A percentile compares a stretch with the other conserved stretches of the same genome.
phyloP scores from a whole-genome alignment of 2,329 filamentous ascomycete species.

The Saccharata proteae region DNA sequence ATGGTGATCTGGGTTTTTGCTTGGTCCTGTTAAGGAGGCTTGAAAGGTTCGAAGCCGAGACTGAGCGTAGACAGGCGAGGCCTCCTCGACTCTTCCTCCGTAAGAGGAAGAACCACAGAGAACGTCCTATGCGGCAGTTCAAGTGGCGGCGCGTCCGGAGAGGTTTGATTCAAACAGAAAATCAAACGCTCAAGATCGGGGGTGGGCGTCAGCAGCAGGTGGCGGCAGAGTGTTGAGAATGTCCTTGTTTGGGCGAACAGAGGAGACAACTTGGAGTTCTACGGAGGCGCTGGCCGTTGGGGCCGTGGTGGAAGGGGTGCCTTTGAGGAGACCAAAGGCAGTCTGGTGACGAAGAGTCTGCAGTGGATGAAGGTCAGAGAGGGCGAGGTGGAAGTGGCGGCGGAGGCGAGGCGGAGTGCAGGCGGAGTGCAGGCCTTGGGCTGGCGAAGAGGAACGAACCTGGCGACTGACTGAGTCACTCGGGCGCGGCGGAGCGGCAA shows the following conservation, averaged over 20 bases:
- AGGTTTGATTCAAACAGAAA: constrained; percentile 29
- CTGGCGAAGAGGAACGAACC: constrained; percentile 4
- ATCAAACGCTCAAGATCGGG: constrained; percentile 29
- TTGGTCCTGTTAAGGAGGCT: constrained; percentile 72
- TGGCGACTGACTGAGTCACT: constrained; percentile 8
- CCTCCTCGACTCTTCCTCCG: constrained; percentile 99
- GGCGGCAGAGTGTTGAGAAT: constrained; percentile 39
- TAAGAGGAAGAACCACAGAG: constrained; percentile 97
- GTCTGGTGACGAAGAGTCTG: constrained; percentile 5
- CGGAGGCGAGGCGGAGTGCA: too few relatives aligned
- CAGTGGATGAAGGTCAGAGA: constrained; percentile 1
- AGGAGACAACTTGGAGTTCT: constrained; percentile 37
- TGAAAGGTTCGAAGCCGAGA: constrained; percentile 83
- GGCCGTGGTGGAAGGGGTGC: constrained; percentile 31
- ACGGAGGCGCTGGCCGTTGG: constrained; percentile 27
- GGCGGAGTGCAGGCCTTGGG: not conserved
- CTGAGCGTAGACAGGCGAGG: constrained; percentile 68
- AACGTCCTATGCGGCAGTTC: constrained; percentile 99
- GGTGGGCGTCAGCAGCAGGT: constrained; percentile 24
- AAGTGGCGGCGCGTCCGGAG: constrained; percentile 47
- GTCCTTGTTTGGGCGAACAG: constrained; percentile 32
- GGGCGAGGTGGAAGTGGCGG: constrained; percentile 4
- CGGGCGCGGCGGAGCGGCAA: constrained; percentile 2
- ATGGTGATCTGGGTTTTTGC: too few relatives aligned
- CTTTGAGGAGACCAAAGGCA: constrained; percentile 32